Evolutionary conservation across 495 filamentous ascomycete genomes (phyloP).

Genomic region (Penicillium subrubescens): DNA sequence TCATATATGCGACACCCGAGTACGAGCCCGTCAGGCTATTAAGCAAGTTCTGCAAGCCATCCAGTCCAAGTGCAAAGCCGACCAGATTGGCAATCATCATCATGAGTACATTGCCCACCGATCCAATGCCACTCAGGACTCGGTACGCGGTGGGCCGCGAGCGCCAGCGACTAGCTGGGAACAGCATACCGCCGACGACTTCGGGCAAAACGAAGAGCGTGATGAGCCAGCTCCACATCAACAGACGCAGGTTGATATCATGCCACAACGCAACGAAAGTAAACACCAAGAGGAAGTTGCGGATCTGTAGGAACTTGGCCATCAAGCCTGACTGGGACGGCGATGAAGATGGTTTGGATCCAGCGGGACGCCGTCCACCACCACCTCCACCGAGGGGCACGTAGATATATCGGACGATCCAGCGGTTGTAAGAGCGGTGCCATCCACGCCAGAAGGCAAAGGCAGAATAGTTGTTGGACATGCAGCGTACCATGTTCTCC

Average conservation of each 20-base stretch:
- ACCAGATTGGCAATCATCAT: conserved; percentile 96
- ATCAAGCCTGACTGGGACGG: conserved; percentile 24
- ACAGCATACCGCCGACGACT: conserved; percentile 66
- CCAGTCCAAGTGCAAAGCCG: conserved; percentile 89
- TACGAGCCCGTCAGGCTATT: conserved; percentile 72
- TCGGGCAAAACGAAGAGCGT: conserved; percentile 93
- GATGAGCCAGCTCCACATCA: conserved; percentile 97
- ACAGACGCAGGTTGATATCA: conserved; percentile 88
- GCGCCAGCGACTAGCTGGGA: conserved; percentile 72
- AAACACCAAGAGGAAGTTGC: conserved; percentile 85
- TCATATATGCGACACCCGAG: conserved; percentile 73
- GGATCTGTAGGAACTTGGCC: conserved; percentile 41
- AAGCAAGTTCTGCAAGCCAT: conserved; percentile 78
- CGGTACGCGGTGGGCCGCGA: conserved; percentile 69
- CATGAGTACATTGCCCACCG: conserved; percentile 84
- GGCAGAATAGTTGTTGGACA: conserved; percentile 90
- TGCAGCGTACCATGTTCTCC: conserved; percentile 98
- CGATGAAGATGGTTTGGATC: conserved; percentile 18
- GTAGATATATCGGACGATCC: conserved; percentile 93
- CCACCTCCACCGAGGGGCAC: conserved; percentile 78
- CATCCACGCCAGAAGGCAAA: conserved; percentile 94
- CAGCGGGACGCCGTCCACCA: conserved; percentile 29
- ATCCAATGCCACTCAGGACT: conserved; percentile 80
- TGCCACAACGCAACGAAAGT: conserved; percentile 99
- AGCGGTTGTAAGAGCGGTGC: conserved; percentile 93